These are phyloP conservation scores for Phlegmacium glaucopus DNA, from an alignment of 768 basidiomycete species.

Conservation along the genomic window DNA sequence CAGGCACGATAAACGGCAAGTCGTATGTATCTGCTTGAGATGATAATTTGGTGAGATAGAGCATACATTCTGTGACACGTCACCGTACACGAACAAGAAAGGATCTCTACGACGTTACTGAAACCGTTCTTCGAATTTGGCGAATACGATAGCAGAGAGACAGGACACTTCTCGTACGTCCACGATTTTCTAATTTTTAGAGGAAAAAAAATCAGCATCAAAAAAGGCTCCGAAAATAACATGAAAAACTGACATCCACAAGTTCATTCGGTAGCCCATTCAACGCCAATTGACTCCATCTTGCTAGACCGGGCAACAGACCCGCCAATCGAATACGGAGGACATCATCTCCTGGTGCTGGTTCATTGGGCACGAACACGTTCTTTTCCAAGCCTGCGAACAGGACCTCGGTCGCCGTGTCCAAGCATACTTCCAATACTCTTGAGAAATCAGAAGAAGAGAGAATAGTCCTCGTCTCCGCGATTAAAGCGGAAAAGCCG, in stretches of 20 bases:
- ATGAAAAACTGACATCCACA: constrained; percentile 62
- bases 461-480: constrained; percentile 64
- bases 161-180: constrained; percentile 61
- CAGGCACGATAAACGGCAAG: too few relatives aligned
- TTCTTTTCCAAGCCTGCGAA: constrained; percentile 61
- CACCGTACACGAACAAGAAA: not conserved
- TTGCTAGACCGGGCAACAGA: constrained; percentile 73
- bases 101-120: not conserved
- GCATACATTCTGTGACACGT: not conserved
- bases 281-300: constrained; percentile 72
- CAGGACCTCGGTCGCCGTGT: constrained; percentile 62
- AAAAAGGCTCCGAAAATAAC: not conserved
- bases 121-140: constrained; percentile 41
- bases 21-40: too few relatives aligned
- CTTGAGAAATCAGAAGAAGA: constrained; percentile 64
- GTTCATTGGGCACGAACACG: constrained; percentile 41
- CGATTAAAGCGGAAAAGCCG: constrained; percentile 60
- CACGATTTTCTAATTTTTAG: constrained; percentile 68
- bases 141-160: constrained; percentile 72
- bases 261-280: constrained; percentile 74
- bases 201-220: not conserved
- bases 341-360: constrained; percentile 12
- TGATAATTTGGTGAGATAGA: not conserved
- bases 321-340: constrained; percentile 68
- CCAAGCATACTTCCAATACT: constrained; percentile 72